Evolutionary conservation across 805 yeast genomes (phyloP).

Genomic region (Yarrowia deformans): DNA sequence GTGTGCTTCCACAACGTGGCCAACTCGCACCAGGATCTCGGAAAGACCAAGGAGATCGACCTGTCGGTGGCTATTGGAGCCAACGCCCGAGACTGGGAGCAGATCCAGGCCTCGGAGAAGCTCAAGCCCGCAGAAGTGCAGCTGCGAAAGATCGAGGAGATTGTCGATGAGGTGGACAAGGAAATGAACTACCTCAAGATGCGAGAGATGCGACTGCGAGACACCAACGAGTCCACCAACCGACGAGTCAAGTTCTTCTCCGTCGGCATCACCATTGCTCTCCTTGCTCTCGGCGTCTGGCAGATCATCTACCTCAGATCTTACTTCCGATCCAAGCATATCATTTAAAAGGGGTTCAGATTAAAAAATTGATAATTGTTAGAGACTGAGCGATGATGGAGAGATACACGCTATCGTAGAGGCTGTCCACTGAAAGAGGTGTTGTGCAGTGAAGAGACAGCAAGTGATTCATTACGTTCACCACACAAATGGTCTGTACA

Average conservation of each 20-base stretch:
- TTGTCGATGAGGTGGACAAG: constrained; percentile 78
- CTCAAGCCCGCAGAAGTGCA: constrained; percentile 92
- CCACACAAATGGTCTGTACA: too few species aligned
- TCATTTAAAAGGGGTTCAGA: constrained; percentile 46
- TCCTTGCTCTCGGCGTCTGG: constrained; percentile 86
- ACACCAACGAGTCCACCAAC: constrained; percentile 96
- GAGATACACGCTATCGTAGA: too few species aligned
- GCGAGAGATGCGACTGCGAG: constrained; percentile 93
- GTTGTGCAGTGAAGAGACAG: too few species aligned
- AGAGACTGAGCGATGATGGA: background rate
- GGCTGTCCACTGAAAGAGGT: too few species aligned
- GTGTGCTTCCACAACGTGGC: constrained; percentile 79
- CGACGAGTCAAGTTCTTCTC: constrained; percentile 91
- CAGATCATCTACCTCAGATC: constrained; percentile 90
- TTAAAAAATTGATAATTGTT: constrained; percentile 16
- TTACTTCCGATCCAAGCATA: constrained; percentile 69
- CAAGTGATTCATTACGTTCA: too few species aligned
- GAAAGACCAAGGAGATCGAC: constrained; percentile 74
- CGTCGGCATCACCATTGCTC: constrained; percentile 66
- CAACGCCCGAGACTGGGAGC: constrained; percentile 97
- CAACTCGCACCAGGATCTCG: constrained; percentile 50
- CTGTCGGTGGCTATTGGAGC: constrained; percentile 95
- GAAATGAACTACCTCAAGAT: constrained; percentile 83
- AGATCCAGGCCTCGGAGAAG: constrained; percentile 89
- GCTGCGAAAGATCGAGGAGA: constrained; percentile 83